Evolutionary conservation across 768 basidiomycete genomes (phyloP), one percentile per base, ranked within the genome.

Genomic region (Trametes gibbosa): DNA sequence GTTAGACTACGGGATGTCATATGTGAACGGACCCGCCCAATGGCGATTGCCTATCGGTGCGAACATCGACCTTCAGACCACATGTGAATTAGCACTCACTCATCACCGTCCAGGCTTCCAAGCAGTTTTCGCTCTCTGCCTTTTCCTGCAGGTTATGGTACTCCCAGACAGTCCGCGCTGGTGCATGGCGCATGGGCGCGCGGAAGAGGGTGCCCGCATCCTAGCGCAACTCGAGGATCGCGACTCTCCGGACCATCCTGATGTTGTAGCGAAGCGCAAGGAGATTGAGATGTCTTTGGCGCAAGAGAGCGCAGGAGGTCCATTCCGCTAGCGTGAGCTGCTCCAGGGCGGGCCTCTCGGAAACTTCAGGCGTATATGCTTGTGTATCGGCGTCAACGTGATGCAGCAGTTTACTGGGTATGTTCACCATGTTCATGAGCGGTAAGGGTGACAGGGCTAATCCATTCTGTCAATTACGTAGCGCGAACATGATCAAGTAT

Each of bases 381-480:
- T 76, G 34, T 73, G 72, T 48, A 68, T 76, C n/a, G 75, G 71
- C 1, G 53, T 76, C 17, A 76, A 76, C 49, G 68, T 76, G 24
- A 76, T 76, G 75, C 75, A 77, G 51, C 76, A 77, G 61, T 75
- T 77, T 37, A 77, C 75, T n/a, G 75, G 76, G 74, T 73, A 56
- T 14, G 70, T 64, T 4, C 14, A 19, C 23, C 40, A n/a, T 52
- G 6, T 34, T 34, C 45, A 32, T 5, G 29, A 5, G 29, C 10
- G 10, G 29, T 1, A 40, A 5, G 2, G 2, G n/a, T 10, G 9
- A 19, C 17, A n/a, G 17, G 8, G 37, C 29, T 32, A n/a, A 39
- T 14, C 9, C 6, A 40, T 13, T 16, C 29, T 50, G 27, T 56
- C 12, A 13, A 32, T 55, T 29, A 7, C 24, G 12, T 51, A 74